phyloP scores from a whole-genome alignment of 2,329 filamentous ascomycete genomes.

The Rhynchosporium graminicola region DNA sequence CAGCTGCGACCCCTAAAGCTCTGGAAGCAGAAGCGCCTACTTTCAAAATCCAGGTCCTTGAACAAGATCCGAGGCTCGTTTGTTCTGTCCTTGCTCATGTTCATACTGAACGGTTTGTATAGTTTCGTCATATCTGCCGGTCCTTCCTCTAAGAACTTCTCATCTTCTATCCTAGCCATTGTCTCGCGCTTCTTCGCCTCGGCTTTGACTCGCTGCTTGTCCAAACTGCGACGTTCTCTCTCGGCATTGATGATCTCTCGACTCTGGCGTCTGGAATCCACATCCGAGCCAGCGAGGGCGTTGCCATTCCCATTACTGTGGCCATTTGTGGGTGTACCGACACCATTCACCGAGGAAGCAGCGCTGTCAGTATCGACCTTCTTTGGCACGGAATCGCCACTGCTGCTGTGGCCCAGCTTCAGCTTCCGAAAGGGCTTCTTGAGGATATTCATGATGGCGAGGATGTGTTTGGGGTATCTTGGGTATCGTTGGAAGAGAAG shows the following conservation, averaged over 20 bases:
- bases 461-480: not conserved
- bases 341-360: constrained; percentile 13
- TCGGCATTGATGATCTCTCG: constrained; percentile 32
- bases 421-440: constrained; percentile 37
- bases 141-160: constrained; percentile 36
- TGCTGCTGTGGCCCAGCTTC: constrained; percentile 26
- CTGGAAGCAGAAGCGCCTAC: constrained; percentile 25
- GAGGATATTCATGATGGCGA: constrained; percentile 36
- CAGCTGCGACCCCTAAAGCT: not conserved
- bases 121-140: constrained; percentile 36
- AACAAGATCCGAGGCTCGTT: constrained; percentile 37
- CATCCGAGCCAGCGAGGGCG: constrained; percentile 14
- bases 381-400: constrained; percentile 18
- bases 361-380: constrained; percentile 22
- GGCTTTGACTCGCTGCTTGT: constrained; percentile 33
- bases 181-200: constrained; percentile 35
- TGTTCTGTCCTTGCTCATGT: constrained; percentile 40
- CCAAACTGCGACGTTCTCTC: constrained; percentile 31
- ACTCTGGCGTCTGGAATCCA: constrained; percentile 30
- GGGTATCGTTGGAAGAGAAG: not conserved
- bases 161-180: constrained; percentile 38
- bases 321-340: constrained; percentile 14
- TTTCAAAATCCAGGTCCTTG: constrained; percentile 38
- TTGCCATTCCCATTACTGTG: constrained; percentile 18
- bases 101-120: constrained; percentile 41